A percentile compares a stretch with the other conserved stretches of the same genome.
Evolutionary conservation across 352 stramenopile genomes (phyloP).

Genomic region (Phytophthora fragariae): DNA sequence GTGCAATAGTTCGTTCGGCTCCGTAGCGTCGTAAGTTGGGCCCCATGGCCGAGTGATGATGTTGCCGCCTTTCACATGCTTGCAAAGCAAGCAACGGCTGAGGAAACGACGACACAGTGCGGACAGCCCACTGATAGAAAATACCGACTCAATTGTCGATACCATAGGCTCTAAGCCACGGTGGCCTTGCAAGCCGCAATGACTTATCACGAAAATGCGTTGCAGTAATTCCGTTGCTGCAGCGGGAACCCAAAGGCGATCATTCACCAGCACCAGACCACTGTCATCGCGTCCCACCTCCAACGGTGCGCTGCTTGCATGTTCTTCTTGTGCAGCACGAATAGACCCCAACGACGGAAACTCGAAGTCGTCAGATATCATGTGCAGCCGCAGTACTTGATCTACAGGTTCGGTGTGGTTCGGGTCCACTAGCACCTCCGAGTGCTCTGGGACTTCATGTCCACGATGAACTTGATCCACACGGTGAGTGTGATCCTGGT

Average conservation of each 20-base stretch:
- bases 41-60: neutral
- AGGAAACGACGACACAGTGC: neutral
- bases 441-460: too few relatives aligned
- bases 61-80: constrained; percentile 25
- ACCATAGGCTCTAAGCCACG: constrained; percentile 9
- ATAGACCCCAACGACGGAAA: too few relatives aligned
- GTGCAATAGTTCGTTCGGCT: constrained; percentile 18
- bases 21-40: neutral
- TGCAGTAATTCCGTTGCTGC: neutral
- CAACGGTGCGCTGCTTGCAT: too few relatives aligned
- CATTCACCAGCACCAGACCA: too few relatives aligned
- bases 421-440: too few relatives aligned
- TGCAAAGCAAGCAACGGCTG: constrained; percentile 12
- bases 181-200: neutral
- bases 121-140: neutral
- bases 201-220: neutral
- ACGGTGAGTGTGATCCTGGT: too few relatives aligned
- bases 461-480: too few relatives aligned
- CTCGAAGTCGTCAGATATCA: too few relatives aligned
- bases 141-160: neutral
- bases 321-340: too few relatives aligned
- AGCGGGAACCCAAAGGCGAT: neutral
- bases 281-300: too few relatives aligned
- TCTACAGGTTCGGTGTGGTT: too few relatives aligned
- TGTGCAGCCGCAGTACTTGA: too few relatives aligned